Evolutionary conservation across 208 protist species (phyloP).

Genomic region (Leishmania mexicana): DNA sequence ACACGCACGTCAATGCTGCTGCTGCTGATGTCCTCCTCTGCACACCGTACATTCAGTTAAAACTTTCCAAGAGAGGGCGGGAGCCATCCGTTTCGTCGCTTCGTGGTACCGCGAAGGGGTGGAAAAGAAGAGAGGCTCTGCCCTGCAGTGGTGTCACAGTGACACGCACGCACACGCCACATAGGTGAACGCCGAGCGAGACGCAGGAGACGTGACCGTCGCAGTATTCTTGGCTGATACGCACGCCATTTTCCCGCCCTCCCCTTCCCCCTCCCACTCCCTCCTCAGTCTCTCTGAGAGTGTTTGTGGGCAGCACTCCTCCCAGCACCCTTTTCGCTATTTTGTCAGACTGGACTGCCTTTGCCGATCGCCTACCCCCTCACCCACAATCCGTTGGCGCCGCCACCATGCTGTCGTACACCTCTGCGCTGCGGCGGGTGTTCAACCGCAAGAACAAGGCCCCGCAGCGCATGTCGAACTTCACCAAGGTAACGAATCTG

Average conservation of each 20-base stretch:
- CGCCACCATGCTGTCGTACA: slow-evolving; percentile 49
- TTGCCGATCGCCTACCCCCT: background rate
- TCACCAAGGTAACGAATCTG: slow-evolving; percentile 81
- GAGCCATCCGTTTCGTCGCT: background rate
- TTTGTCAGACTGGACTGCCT: background rate
- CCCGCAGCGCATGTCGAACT: slow-evolving; percentile 76
- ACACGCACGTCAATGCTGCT: background rate
- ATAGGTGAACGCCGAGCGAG: background rate
- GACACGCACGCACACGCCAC: background rate
- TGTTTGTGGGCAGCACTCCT: background rate
- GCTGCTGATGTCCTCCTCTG: background rate
- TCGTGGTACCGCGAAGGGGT: background rate
- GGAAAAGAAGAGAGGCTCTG: background rate
- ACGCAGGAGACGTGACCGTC: background rate
- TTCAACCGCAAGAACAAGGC: slow-evolving; percentile 66
- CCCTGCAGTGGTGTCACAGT: background rate
- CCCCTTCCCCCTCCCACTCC: background rate
- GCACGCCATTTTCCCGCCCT: background rate
- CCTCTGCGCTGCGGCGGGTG: slow-evolving; percentile 38
- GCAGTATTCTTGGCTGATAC: background rate
- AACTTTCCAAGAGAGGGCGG: background rate
- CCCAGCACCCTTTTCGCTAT: background rate
- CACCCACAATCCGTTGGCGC: background rate
- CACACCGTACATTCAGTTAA: background rate
- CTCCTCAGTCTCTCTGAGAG: background rate